Evolutionary conservation across 2,329 filamentous ascomycete genomes (phyloP).

Genomic region (Trichoderma endophyticum): DNA sequence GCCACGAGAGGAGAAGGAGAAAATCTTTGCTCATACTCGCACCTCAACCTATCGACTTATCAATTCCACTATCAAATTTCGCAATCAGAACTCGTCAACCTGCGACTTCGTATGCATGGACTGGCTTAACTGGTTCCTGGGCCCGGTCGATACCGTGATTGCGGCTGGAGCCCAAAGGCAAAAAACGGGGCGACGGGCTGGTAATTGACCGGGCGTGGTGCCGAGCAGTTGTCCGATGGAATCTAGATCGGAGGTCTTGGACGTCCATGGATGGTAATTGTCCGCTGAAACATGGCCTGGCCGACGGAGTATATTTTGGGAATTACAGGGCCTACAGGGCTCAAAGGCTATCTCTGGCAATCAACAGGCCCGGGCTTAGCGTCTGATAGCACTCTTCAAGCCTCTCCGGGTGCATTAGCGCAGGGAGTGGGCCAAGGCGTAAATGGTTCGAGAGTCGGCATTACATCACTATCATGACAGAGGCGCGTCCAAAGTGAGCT

Average conservation of each 20-base stretch:
- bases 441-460: conserved; percentile 1
- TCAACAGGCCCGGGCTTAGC: background rate
- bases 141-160: background rate
- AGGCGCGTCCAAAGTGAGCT: conserved; percentile 6
- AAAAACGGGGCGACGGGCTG: background rate
- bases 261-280: background rate
- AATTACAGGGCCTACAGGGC: background rate
- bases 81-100: background rate
- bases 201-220: conserved; percentile 8
- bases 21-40: conserved; percentile 4
- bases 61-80: background rate
- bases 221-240: background rate
- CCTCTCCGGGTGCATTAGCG: background rate
- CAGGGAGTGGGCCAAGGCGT: background rate
- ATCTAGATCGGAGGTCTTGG: background rate
- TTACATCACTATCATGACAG: conserved; percentile 19
- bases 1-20: background rate
- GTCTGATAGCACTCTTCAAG: background rate
- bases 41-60: conserved; percentile 2
- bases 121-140: background rate
- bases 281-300: background rate
- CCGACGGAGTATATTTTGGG: background rate
- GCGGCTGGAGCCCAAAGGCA: background rate
- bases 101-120: background rate
- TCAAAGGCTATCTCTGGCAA: background rate